Evolutionary conservation across 805 yeast genomes (phyloP).

Genomic region (Metschnikowia proteae): DNA sequence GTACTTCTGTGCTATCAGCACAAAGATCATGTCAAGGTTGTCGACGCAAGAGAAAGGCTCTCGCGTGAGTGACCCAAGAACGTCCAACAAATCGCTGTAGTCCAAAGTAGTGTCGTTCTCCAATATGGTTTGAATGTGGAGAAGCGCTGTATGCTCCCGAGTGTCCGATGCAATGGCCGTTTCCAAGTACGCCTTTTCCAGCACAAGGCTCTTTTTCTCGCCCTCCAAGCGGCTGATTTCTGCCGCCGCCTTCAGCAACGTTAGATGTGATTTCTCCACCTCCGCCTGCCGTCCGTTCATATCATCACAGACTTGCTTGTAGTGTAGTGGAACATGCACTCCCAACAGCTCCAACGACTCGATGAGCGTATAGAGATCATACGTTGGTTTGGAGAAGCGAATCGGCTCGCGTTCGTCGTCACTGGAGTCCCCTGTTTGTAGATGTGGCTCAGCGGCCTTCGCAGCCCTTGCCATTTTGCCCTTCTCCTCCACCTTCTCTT

Average conservation of each 20-base stretch:
- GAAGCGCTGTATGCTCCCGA: conserved; percentile 1
- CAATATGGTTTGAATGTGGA: not conserved
- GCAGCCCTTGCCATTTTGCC: not conserved
- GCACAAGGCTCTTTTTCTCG: conserved; percentile 1
- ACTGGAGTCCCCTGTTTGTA: not conserved
- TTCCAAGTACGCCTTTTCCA: conserved; percentile 7
- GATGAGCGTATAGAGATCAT: conserved; percentile 34
- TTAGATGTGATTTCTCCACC: conserved; percentile 12
- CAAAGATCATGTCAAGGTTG: conserved; percentile 6
- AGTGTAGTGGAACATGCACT: conserved; percentile 31
- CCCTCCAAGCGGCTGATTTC: conserved; percentile 16
- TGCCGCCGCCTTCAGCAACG: conserved; percentile 14
- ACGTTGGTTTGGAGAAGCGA: conserved; percentile 11
- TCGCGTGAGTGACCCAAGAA: conserved; percentile 6
- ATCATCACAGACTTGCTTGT: conserved; percentile 34
- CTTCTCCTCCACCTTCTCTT: conserved; percentile 26
- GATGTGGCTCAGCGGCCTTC: not conserved
- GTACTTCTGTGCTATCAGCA: conserved; percentile 4
- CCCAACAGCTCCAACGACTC: conserved; percentile 33
- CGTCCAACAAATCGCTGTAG: not conserved
- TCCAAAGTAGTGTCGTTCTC: not conserved
- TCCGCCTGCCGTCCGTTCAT: conserved; percentile 8
- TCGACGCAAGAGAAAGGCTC: conserved; percentile 4
- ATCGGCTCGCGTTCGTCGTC: not conserved
- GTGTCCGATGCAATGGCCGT: conserved; percentile 1